phyloP scores from a whole-genome alignment of 192 early-diverging fungal genomes.

The Rhizophagus clarus region DNA sequence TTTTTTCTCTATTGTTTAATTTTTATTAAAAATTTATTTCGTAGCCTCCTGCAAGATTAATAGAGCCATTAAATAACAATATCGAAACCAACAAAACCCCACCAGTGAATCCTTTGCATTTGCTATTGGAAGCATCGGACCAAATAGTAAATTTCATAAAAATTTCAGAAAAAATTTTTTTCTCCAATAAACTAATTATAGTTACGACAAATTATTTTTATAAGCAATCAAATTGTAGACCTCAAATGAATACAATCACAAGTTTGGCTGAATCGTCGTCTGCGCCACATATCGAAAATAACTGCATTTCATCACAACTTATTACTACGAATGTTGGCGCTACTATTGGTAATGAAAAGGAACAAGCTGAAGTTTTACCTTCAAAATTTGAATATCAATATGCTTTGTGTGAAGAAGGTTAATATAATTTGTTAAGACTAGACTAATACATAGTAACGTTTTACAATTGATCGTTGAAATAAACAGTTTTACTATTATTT shows the following conservation, averaged over 20 bases:
- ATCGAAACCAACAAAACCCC: background rate
- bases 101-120: constrained; percentile 26
- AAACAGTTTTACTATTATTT: background rate
- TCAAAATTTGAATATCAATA: constrained; percentile 20
- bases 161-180: background rate
- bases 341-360: background rate
- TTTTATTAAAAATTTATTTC: background rate
- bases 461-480: background rate
- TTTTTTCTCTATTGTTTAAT: background rate
- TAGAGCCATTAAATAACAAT: background rate
- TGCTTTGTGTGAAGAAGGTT: constrained; percentile 11
- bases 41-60: background rate
- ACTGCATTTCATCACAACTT: background rate
- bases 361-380: background rate
- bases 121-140: constrained; percentile 25
- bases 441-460: background rate
- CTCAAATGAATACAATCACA: background rate
- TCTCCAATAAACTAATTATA: background rate
- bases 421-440: background rate
- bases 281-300: background rate
- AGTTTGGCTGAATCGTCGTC: background rate
- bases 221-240: background rate
- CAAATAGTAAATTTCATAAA: constrained; percentile 9
- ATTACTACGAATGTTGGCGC: background rate
- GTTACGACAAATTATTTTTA: background rate